These are phyloP conservation scores for Globisporangium cylindrosporum DNA, from an alignment of 352 stramenopile species.

Conservation along the genomic window DNA sequence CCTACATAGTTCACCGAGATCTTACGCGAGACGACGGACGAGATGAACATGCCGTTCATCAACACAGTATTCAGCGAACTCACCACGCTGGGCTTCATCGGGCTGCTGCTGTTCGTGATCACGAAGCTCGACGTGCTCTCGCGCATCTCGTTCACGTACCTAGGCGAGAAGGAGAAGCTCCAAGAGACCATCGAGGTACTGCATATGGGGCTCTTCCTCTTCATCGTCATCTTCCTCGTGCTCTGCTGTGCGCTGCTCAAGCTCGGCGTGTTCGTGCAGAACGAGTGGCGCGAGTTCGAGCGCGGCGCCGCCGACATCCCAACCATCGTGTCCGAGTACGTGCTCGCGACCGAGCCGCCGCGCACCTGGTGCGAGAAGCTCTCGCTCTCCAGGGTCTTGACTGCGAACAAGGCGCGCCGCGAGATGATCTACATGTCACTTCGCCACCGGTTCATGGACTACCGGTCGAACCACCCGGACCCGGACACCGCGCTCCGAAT, in stretches of 20 bases:
- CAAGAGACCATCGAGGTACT: constrained; percentile 74
- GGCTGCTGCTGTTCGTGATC: constrained; percentile 54
- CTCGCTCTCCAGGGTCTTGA: constrained; percentile 27
- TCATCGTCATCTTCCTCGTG: constrained; percentile 78
- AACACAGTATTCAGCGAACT: constrained; percentile 67
- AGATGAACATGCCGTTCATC: constrained; percentile 72
- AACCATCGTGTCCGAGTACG: constrained; percentile 56
- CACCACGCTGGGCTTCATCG: constrained; percentile 75
- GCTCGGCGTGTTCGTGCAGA: constrained; percentile 61
- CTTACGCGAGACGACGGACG: constrained; percentile 49
- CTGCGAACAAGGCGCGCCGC: constrained; percentile 37
- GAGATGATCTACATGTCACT: constrained; percentile 69
- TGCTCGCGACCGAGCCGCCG: constrained; percentile 47
- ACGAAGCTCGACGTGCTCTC: constrained; percentile 63
- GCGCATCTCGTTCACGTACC: constrained; percentile 35
- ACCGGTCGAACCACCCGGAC: constrained; percentile 67
- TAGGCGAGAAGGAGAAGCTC: constrained; percentile 45
- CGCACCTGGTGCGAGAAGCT: constrained; percentile 32
- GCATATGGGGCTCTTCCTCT: constrained; percentile 83
- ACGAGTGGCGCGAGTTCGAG: constrained; percentile 74
- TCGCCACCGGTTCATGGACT: constrained; percentile 65
- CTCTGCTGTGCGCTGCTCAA: constrained; percentile 59
- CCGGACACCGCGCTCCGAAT: constrained; percentile 30
- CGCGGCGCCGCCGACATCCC: constrained; percentile 49
- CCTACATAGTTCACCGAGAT: constrained; percentile 24